Evolutionary conservation across 345 rosid genomes (phyloP), one percentile per base, ranked within the genome.

Genomic region (Boechera stricta): DNA sequence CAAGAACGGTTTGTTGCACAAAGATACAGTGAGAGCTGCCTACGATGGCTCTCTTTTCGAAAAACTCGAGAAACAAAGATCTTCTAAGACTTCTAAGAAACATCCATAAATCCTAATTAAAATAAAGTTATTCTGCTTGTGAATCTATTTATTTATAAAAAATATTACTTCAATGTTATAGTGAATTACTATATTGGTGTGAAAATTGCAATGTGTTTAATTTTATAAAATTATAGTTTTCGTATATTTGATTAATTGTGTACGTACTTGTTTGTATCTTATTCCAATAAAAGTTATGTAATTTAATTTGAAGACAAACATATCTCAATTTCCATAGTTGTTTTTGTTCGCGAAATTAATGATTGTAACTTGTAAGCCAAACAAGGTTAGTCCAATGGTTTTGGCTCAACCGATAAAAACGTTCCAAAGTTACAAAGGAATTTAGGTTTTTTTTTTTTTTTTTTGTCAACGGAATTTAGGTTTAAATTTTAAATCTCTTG

Each of bases 31-130:
- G 28, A 83, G 78, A 83, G 87, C 80, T 9, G 92, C 79, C 45
- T 94, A 90, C 36, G 98, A 94, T 72, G 98, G 98, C 52, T 85
- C 88, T 77, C 82, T 94, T 13, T 94, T 94, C 28, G 86, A 88
- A 32, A 72, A 6, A 6, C 72, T 92, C 83, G 87, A 89, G 86
- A 85, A 85, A 79, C 89, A 82, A 73, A 81, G 56, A 60, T 61
- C 72, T 58, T 78, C 92, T 2, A 52, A 52, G 21, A 21, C 31
- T 24, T 5, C 29, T 52, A 89, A 86, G 86, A 87, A 83, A 83
- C 71, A 70, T 69, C 57, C 75, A 7, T 76, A 61, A 76, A 47
- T 6, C 3, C 2, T 49, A 0, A 6, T 7, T 4, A 29, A 7
- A 16, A 24, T 5, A 15, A 59, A 4, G 10, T 42, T 5, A 29